Base-by-base conservation (phyloP, 2,329 filamentous ascomycete genomes). In the Byssoonygena ceratinophila region DNA sequence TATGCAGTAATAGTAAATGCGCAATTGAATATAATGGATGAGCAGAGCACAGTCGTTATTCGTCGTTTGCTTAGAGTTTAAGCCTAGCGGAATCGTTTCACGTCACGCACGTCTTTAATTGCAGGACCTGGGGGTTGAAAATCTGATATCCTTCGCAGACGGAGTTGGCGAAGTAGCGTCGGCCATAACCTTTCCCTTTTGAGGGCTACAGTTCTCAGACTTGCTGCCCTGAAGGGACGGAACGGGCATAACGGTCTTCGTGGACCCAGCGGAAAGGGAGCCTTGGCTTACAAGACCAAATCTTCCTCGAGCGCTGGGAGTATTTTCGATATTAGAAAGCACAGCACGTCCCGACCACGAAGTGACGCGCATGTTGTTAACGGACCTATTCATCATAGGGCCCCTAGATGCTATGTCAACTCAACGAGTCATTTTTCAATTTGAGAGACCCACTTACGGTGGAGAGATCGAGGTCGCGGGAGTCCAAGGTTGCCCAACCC, bases 391-490 rank as follows among this genome's bases (percentile, higher is more conserved):
- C 59, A 66, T 59, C 56, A 67, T 56, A 11, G 66, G 66, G 54
- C 66, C 66, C 47, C 71, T 72, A 57, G 59, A 58, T 51, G 25
- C 31, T 25, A 55, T 40, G 59, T 73, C 55, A 72, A 66, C 46
- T 7, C 31, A 20, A 27, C n/a, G 18, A 11, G 25, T 9, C 44
- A 23, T 20, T 3, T 12, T 49, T 27, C 27, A 9, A 46, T 4
- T 51, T 46, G 49, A 34, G 52, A 41, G 43, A 36, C 34, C 53
- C 46, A 67, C 71, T 63, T 68, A 74, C 72, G 69, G 67, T 57
- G 72, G 71, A 48, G 72, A 74, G 52, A 74, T 71, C 14, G 72
- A 73, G 48, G 71, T 73, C 52, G 71, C 72, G 20, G 72, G 72
- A 53, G 72, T 74, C 69, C 71, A 74, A 54, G 64, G 63, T 46